phyloP scores from a whole-genome alignment of 371 early-diverging fungal genomes.

The Mucor saturninus region DNA sequence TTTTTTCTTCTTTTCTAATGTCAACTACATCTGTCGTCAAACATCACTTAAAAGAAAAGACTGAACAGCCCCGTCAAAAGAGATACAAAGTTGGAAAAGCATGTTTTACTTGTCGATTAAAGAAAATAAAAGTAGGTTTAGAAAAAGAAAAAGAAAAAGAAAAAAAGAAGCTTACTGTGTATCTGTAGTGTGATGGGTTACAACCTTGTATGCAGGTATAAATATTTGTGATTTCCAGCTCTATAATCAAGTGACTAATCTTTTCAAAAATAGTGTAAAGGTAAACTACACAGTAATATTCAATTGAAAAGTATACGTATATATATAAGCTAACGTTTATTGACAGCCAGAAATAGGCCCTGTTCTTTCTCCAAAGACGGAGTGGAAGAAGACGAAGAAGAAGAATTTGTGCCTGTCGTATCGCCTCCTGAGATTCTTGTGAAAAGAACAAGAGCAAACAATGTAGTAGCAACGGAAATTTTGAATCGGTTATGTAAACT shows the following conservation, averaged over 20 bases:
- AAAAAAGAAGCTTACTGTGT: neutral
- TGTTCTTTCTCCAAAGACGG: constrained; percentile 42
- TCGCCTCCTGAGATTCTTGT: neutral
- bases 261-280: constrained; percentile 20
- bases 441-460: neutral
- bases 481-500: constrained; percentile 13
- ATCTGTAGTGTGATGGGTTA: constrained; percentile 52
- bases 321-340: neutral
- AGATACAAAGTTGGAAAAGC: constrained; percentile 52
- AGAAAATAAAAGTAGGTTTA: constrained; percentile 51
- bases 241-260: neutral
- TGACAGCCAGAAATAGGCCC: constrained; percentile 30
- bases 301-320: neutral
- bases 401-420: neutral
- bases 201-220: constrained; percentile 62
- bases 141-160: neutral
- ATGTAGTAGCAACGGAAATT: constrained; percentile 5
- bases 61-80: constrained; percentile 30
- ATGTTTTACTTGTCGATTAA: constrained; percentile 51
- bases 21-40: constrained; percentile 16
- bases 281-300: constrained; percentile 1
- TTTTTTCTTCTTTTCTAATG: constrained; percentile 11
- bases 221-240: neutral
- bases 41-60: constrained; percentile 9
- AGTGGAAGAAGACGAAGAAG: constrained; percentile 4